Base-by-base conservation (phyloP, 306 rosid species). In the Citrullus colocynthis region DNA sequence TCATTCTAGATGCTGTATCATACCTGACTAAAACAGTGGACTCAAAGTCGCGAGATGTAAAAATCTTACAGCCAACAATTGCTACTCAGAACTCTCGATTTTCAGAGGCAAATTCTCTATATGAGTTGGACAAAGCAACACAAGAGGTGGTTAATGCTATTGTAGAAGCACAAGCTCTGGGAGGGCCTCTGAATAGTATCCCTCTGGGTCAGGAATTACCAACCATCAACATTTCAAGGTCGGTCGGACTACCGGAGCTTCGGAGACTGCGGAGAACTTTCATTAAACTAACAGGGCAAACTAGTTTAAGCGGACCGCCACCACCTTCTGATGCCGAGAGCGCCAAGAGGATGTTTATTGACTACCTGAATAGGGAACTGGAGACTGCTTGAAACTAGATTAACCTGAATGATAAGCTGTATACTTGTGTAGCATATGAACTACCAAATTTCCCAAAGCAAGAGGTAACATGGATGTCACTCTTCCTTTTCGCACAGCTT, bases 321-420 rank as follows among this genome's bases (percentile, higher is more conserved):
- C 97, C 97, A 37, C 96, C 99, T 75, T 88, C 93, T 65, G 97
- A 95, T 84, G 89, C 96, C 12, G 89, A 86, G 8, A 89, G 89
- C 32, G 99, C 99, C 6, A 95, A 95, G 87, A 87, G 96, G 84
- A 95, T 92, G 97, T 95, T 95, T 42, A 88, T 95, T 75, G 99
- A 95, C 80, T 95, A 95, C 88, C 84, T 95, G 86, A 92, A 95
- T 85, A 91, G 97, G 84, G 99, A 95, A 79, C 85, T 95, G 58
- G 96, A 88, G 80, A 88, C 86, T 28, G 69, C 85, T 49, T 94
- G 93, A n/a, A 36, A 78, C 80, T 74, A 80, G 37, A 54, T 34
- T 54, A 74, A 51, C 51, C 76, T 30, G 24, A 73, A 30, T 30
- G 60, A 55, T 55, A 51, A 51, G 76, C n/a, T 70, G 76, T 70